phyloP scores from a whole-genome alignment of 2,329 filamentous ascomycete genomes.

The Claviceps paspali region DNA sequence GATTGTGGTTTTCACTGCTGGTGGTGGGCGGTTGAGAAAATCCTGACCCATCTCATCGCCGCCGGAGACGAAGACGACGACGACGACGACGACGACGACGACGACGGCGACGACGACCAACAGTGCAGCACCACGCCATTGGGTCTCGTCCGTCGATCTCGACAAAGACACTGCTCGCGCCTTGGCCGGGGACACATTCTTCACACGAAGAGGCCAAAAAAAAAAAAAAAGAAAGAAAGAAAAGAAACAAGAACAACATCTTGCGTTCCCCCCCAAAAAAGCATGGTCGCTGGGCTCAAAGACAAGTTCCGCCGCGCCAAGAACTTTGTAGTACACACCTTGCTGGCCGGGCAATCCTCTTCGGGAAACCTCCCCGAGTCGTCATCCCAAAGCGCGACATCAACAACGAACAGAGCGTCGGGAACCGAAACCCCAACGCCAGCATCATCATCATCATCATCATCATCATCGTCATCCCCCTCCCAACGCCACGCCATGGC shows the following conservation, averaged over 20 bases:
- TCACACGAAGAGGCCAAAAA: too few relatives aligned
- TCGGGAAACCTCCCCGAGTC: too few relatives aligned
- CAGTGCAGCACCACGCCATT: background rate
- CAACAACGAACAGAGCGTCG: background rate
- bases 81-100: too few relatives aligned
- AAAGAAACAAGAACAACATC: background rate
- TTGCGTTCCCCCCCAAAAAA: background rate
- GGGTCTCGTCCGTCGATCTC: background rate
- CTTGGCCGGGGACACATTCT: too few relatives aligned
- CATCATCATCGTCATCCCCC: too few relatives aligned
- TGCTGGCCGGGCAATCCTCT: conserved; percentile 5
- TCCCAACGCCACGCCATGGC: conserved; percentile 5
- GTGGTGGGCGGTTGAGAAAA: too few relatives aligned
- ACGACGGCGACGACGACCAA: background rate
- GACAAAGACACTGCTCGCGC: too few relatives aligned
- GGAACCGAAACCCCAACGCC: background rate
- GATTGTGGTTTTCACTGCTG: too few relatives aligned
- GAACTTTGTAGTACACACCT: conserved; percentile 7
- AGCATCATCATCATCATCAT: too few relatives aligned
- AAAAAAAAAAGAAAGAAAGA: too few relatives aligned
- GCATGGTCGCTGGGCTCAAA: conserved; percentile 8
- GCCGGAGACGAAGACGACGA: too few relatives aligned
- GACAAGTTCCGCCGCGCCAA: conserved; percentile 9
- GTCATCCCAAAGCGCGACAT: background rate
- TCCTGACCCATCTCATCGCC: background rate